phyloP scores from a whole-genome alignment of 1,139 yeast genomes.

The Pichia sp. region DNA sequence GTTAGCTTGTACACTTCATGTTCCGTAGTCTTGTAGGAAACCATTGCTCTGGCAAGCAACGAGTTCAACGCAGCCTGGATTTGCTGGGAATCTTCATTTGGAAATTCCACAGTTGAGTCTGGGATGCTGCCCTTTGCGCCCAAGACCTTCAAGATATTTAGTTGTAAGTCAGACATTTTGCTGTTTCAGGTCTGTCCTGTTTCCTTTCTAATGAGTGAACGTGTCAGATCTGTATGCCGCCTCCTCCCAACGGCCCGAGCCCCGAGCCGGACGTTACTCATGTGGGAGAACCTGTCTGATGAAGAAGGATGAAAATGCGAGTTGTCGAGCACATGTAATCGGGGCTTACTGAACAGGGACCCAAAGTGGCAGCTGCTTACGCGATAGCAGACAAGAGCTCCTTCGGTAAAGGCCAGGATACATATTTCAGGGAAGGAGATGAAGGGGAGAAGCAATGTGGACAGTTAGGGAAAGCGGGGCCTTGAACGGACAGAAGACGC shows the following conservation, averaged over 20 bases:
- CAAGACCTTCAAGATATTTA: constrained; percentile 55
- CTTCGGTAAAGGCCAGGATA: neutral
- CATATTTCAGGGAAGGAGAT: neutral
- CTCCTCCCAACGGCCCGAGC: neutral
- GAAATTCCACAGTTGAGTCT: constrained; percentile 59
- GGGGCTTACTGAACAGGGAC: constrained; percentile 3
- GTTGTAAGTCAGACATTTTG: constrained; percentile 53
- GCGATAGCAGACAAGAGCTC: neutral
- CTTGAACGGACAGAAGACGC: no score
- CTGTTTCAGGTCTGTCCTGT: neutral
- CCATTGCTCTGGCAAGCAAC: constrained; percentile 78
- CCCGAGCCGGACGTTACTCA: neutral
- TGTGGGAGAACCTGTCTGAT: neutral
- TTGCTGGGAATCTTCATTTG: constrained; percentile 47
- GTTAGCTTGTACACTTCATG: constrained; percentile 73
- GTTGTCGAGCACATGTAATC: neutral
- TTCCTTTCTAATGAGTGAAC: neutral
- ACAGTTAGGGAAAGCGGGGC: no score
- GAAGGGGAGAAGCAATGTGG: no score
- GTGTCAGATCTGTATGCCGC: neutral
- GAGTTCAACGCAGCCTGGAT: constrained; percentile 80
- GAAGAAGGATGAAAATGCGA: neutral
- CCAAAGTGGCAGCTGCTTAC: constrained; percentile 4
- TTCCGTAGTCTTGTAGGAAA: constrained; percentile 69
- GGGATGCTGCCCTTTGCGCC: constrained; percentile 54